Conservation (phyloP, 2,329 filamentous ascomycete genomes). For the Chrysosporium queenslandicum region DNA sequence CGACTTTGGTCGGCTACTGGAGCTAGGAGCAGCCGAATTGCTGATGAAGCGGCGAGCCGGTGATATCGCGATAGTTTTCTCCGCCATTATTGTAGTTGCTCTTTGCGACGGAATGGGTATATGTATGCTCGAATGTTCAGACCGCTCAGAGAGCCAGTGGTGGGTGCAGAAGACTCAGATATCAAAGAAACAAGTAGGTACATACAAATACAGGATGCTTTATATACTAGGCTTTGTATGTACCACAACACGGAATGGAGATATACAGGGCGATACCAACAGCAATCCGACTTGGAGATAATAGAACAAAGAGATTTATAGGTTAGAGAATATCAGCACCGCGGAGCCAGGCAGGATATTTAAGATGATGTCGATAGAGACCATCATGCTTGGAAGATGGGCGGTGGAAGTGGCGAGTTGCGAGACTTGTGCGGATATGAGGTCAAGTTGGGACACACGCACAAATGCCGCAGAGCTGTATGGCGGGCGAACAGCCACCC, state of each 20-base stretch:
- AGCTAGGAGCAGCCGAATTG: not conserved
- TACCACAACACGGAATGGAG: no score
- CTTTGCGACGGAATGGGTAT: not conserved
- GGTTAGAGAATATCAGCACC: not conserved
- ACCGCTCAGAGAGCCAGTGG: no score
- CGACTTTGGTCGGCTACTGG: not conserved
- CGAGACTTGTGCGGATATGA: slow-evolving; percentile 14
- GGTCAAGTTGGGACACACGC: not conserved
- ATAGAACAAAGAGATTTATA: not conserved
- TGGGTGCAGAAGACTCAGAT: no score
- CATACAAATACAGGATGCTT: no score
- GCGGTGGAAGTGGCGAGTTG: slow-evolving; percentile 8
- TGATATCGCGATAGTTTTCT: not conserved
- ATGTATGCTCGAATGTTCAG: not conserved
- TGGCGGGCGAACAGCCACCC: not conserved
- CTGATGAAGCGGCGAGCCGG: not conserved
- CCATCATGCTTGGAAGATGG: not conserved
- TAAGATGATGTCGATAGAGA: not conserved
- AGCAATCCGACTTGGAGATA: no score
- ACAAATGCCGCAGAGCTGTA: slow-evolving; percentile 12
- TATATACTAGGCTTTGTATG: no score
- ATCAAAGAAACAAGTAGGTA: no score
- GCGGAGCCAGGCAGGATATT: not conserved
- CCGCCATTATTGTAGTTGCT: not conserved
- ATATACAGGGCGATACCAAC: no score